Evolutionary conservation across 2,329 filamentous ascomycete genomes (phyloP).

Genomic region (Trichoderma sp.): DNA sequence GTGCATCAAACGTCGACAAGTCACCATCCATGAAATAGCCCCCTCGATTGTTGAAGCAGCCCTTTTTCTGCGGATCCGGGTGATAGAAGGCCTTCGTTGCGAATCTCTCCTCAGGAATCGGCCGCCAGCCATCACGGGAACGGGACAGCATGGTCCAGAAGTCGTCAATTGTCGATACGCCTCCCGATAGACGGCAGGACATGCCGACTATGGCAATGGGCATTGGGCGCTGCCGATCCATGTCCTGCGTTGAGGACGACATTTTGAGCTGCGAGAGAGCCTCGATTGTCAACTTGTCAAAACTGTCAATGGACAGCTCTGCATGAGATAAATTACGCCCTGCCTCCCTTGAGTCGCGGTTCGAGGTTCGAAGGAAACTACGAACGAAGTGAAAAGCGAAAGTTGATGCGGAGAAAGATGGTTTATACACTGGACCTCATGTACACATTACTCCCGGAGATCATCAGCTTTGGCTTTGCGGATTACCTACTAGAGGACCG

Average conservation of each 20-base stretch:
- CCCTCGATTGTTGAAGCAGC: slow-evolving; percentile 43
- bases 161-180: slow-evolving; percentile 46
- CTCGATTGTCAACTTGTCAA: not conserved
- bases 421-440: not conserved
- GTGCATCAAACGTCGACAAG: slow-evolving; percentile 52
- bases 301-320: not conserved
- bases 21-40: slow-evolving; percentile 52
- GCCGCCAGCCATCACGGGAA: slow-evolving; percentile 46
- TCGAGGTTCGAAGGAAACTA: not conserved
- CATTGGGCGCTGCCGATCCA: slow-evolving; percentile 4
- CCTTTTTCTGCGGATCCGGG: slow-evolving; percentile 48
- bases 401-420: not conserved
- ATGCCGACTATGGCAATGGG: slow-evolving; percentile 54
- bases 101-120: slow-evolving; percentile 52
- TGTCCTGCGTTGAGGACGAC: slow-evolving; percentile 13
- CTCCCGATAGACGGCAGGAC: slow-evolving; percentile 51
- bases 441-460: not conserved
- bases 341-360: not conserved
- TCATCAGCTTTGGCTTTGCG: no score
- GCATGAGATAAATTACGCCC: not conserved
- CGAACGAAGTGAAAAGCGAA: not conserved
- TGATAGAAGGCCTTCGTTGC: slow-evolving; percentile 47
- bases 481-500: not conserved
- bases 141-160: slow-evolving; percentile 51
- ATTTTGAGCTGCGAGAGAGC: slow-evolving; percentile 6